A percentile compares a stretch with the other conserved stretches of the same genome.
Evolutionary conservation across 1,284 basidiomycete genomes (phyloP).

Genomic region (Sparassis latifolia): DNA sequence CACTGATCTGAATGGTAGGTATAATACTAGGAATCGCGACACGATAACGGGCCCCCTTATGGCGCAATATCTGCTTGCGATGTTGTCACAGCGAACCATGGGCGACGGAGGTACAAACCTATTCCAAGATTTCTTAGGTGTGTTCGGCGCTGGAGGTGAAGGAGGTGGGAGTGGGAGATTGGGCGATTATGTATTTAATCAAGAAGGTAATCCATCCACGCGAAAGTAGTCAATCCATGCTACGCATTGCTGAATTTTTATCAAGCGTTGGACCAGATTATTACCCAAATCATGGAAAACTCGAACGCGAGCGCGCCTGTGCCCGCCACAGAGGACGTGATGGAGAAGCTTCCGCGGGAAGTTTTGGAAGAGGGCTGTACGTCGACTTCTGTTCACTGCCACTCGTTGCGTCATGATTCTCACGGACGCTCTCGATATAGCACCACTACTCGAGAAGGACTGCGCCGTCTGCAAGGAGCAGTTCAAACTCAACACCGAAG

Average conservation of each 20-base stretch:
- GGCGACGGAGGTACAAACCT: slow-evolving; percentile 27
- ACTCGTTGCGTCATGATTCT: neutral
- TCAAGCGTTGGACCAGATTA: slow-evolving; percentile 70
- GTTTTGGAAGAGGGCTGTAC: slow-evolving; percentile 56
- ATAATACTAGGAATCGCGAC: too few relatives aligned
- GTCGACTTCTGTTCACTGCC: slow-evolving; percentile 18
- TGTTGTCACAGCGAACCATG: slow-evolving; percentile 37
- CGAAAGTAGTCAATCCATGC: neutral
- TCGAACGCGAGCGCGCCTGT: slow-evolving; percentile 62
- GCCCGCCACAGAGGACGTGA: slow-evolving; percentile 67
- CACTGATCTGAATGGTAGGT: too few relatives aligned
- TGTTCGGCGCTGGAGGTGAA: slow-evolving; percentile 23
- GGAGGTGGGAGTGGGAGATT: slow-evolving; percentile 44
- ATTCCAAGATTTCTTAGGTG: slow-evolving; percentile 33
- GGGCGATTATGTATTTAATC: slow-evolving; percentile 81
- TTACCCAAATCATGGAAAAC: slow-evolving; percentile 72
- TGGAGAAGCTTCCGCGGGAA: slow-evolving; percentile 54
- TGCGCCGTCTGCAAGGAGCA: slow-evolving; percentile 79
- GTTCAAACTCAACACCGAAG: slow-evolving; percentile 58
- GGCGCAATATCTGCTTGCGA: slow-evolving; percentile 63
- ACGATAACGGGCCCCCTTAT: slow-evolving; percentile 54
- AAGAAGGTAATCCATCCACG: slow-evolving; percentile 49
- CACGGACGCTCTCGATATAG: slow-evolving; percentile 25
- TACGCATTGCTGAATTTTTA: neutral
- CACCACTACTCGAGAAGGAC: slow-evolving; percentile 53